Conservation (phyloP, 1,284 basidiomycete species). For the Cutaneotrichosporon sp. region DNA sequence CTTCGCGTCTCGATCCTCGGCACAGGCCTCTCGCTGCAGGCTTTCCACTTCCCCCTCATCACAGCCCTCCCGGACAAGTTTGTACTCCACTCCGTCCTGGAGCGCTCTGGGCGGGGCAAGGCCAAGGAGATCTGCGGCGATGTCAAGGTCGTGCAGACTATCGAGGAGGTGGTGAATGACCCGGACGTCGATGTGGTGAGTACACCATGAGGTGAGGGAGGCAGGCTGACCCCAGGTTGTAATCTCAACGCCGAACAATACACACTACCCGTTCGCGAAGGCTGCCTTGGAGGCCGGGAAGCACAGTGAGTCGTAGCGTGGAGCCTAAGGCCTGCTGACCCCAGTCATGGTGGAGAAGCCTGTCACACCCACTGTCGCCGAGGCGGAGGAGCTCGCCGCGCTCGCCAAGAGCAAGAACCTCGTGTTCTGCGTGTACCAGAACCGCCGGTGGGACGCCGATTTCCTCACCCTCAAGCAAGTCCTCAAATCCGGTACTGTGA, state of each 20-base stretch:
- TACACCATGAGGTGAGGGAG: not conserved
- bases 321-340: conserved; percentile 53
- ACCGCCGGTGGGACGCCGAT: conserved; percentile 56
- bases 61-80: conserved; percentile 68
- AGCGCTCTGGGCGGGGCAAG: conserved; percentile 32
- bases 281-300: conserved; percentile 64
- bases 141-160: conserved; percentile 44
- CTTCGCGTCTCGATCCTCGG: conserved; percentile 69
- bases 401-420: conserved; percentile 63
- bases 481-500: conserved; percentile 54
- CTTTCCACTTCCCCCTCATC: conserved; percentile 74
- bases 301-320: conserved; percentile 56
- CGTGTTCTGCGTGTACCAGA: conserved; percentile 69
- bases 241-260: conserved; percentile 71
- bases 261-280: conserved; percentile 61
- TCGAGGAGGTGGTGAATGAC: conserved; percentile 46
- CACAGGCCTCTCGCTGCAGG: conserved; percentile 66
- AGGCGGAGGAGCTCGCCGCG: conserved; percentile 63
- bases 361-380: conserved; percentile 60
- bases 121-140: conserved; percentile 32
- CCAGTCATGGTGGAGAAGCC: conserved; percentile 74
- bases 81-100: conserved; percentile 61
- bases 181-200: conserved; percentile 47
- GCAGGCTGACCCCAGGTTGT: conserved; percentile 47
- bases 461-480: conserved; percentile 68